A percentile compares a stretch with the other conserved stretches of the same genome.
Conservation (phyloP, 345 rosid genomes). For the Nasturtium officinale region DNA sequence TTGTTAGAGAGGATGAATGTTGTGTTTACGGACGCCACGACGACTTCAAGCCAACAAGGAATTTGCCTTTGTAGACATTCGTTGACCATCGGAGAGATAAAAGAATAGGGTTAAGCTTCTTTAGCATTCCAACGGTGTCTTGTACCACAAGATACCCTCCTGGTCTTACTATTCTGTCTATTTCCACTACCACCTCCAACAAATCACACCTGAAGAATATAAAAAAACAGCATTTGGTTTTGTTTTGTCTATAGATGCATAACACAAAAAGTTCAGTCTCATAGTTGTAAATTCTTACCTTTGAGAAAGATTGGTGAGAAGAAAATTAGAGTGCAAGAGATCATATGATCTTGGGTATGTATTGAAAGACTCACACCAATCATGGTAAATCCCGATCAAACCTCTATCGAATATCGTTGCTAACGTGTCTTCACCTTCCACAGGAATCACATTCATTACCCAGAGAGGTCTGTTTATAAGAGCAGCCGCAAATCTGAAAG, state of each 20-base stretch:
- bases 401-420: conserved; percentile 73
- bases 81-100: conserved; percentile 75
- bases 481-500: conserved; percentile 81
- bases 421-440: conserved; percentile 64
- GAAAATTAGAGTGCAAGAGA: conserved; percentile 79
- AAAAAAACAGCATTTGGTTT: not conserved
- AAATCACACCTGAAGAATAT: conserved; percentile 59
- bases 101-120: conserved; percentile 62
- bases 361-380: conserved; percentile 89
- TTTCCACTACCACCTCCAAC: conserved; percentile 61
- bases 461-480: conserved; percentile 68
- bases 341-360: conserved; percentile 85
- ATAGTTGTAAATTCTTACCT: conserved; percentile 47
- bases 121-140: conserved; percentile 60
- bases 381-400: conserved; percentile 82
- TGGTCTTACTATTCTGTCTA: conserved; percentile 80
- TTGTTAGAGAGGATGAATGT: not conserved
- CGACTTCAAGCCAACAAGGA: conserved; percentile 67
- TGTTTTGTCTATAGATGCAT: not conserved
- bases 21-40: conserved; percentile 68
- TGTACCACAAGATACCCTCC: conserved; percentile 79
- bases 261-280: not conserved
- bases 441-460: conserved; percentile 90
- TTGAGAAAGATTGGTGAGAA: conserved; percentile 51
- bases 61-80: conserved; percentile 57